Evolutionary conservation across 2,329 filamentous ascomycete species (phyloP), one percentile per base, ranked within the genome.

Genomic region (Aspergillus texensis): DNA sequence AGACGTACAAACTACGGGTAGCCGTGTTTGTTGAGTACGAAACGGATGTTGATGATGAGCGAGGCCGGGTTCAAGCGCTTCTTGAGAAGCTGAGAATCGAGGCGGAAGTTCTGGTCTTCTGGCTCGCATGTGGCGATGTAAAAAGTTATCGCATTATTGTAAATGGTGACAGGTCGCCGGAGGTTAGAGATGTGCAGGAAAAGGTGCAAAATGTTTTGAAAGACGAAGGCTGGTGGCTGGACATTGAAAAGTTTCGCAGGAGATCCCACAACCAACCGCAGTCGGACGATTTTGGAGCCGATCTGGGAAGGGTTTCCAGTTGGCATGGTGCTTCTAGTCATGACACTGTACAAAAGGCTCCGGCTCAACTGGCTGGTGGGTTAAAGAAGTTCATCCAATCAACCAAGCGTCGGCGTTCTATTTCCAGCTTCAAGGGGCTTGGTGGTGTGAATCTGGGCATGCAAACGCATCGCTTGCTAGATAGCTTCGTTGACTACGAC

Each of bases 1-100:
- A 86, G 58, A 85, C 84, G 0, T 95, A 91, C 74, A 84, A 82
- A 46, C 78, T 96, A 9, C 88, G 93, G 45, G 91, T 96, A 4
- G 87, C 91, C 60, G 92, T 96, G 0, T 96, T 96, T 75, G 93
- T 96, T 24, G 93, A 96, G 72, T 96, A 96, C 69, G 92, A 95
- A 74, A 88, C 84, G 30, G 93, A 96, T 68, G 89, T 96, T 0
- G 87, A 90, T 45, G 91, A 96, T 76, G 93, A 96, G 76, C 83
- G 87, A 41, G 86, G 85, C 1, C 83, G 92, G 62, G 89, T 96
- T 19, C 87, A 87, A 63, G 87, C 89, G 1, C 81, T 96, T 2
- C 82, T 96, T 0, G 90, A 92, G 26, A 96, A 94, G 74, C 78
- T 96, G 10, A 85, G 93, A 19, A 96, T 96, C 55, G 87, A 93